A percentile compares a stretch with the other conserved stretches of the same genome.
These are phyloP conservation scores for Colletotrichum sp. DNA, from an alignment of 2,329 filamentous ascomycete species.

Conservation along the genomic window DNA sequence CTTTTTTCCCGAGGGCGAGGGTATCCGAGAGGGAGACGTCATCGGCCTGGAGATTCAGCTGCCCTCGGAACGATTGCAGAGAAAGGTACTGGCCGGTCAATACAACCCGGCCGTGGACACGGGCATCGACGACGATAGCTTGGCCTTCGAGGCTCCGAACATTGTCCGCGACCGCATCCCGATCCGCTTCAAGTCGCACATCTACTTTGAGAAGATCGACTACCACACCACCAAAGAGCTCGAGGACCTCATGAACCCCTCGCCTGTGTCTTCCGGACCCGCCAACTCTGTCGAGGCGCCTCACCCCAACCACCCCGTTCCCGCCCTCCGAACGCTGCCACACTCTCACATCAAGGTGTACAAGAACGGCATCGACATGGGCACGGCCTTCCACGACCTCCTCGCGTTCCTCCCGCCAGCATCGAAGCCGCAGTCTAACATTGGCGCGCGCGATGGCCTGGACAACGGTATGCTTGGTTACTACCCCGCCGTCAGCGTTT, in stretches of 20 bases:
- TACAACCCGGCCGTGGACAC: constrained; percentile 87
- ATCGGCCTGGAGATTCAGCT: constrained; percentile 93
- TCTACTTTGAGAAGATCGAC: constrained; percentile 93
- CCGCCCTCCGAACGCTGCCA: constrained; percentile 84
- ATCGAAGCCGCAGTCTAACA: constrained; percentile 72
- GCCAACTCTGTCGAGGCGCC: constrained; percentile 61
- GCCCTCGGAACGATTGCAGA: constrained; percentile 83
- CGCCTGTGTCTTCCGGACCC: constrained; percentile 50
- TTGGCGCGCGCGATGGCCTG: constrained; percentile 82
- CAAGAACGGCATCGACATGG: constrained; percentile 88
- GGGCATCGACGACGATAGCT: constrained; percentile 58
- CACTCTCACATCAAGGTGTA: constrained; percentile 87
- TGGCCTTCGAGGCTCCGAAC: constrained; percentile 69
- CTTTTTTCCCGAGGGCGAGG: constrained; percentile 80
- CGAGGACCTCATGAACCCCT: constrained; percentile 80
- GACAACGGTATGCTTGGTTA: constrained; percentile 97
- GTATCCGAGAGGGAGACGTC: constrained; percentile 88
- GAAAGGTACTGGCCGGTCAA: constrained; percentile 84
- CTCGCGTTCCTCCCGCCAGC: constrained; percentile 92
- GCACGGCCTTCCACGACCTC: constrained; percentile 86
- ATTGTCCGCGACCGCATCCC: constrained; percentile 95
- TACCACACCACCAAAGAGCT: constrained; percentile 88
- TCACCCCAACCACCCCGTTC: constrained; percentile 72
- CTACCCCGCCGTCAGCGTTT: constrained; percentile 91
- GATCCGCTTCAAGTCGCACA: constrained; percentile 90